A percentile compares a stretch with the other conserved stretches of the same genome.
These are phyloP conservation scores for Withania somnifera DNA, from an alignment of 305 asterid genomes.

Conservation along the genomic window DNA sequence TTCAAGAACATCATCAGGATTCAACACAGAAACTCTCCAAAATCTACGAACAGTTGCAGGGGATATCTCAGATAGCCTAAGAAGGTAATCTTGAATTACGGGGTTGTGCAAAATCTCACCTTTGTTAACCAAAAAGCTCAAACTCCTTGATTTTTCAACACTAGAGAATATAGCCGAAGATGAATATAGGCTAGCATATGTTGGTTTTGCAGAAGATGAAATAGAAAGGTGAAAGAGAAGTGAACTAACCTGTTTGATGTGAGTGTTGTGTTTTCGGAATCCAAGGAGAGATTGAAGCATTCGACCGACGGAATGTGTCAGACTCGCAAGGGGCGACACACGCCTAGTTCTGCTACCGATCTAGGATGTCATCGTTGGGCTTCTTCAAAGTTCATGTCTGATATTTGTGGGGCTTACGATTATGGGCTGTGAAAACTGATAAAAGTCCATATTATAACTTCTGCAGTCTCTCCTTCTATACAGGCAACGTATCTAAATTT, in stretches of 20 bases:
- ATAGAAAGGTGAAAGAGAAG: constrained; percentile 18
- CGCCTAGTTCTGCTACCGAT: background rate
- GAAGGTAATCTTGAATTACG: constrained; percentile 36
- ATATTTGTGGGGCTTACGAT: background rate
- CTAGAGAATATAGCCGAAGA: too few species aligned
- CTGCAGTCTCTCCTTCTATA: too few species aligned
- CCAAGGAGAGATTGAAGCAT: constrained; percentile 29
- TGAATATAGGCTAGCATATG: too few species aligned
- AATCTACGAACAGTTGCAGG: constrained; percentile 53
- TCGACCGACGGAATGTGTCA: background rate
- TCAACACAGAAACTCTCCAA: constrained; percentile 55
- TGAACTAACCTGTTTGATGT: constrained; percentile 26
- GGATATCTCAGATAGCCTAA: constrained; percentile 44
- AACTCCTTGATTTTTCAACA: too few species aligned
- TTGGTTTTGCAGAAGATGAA: too few species aligned
- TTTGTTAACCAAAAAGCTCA: constrained; percentile 11
- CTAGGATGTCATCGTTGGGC: background rate
- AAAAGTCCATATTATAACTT: background rate
- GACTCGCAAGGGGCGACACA: background rate
- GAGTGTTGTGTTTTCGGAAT: constrained; percentile 10
- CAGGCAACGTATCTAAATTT: too few species aligned
- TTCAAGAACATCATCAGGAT: constrained; percentile 57
- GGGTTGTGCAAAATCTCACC: constrained; percentile 22
- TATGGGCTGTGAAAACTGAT: background rate
- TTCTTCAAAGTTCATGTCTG: background rate